phyloP scores from a whole-genome alignment of 495 filamentous ascomycete genomes.

The Penicillium roqueforti region DNA sequence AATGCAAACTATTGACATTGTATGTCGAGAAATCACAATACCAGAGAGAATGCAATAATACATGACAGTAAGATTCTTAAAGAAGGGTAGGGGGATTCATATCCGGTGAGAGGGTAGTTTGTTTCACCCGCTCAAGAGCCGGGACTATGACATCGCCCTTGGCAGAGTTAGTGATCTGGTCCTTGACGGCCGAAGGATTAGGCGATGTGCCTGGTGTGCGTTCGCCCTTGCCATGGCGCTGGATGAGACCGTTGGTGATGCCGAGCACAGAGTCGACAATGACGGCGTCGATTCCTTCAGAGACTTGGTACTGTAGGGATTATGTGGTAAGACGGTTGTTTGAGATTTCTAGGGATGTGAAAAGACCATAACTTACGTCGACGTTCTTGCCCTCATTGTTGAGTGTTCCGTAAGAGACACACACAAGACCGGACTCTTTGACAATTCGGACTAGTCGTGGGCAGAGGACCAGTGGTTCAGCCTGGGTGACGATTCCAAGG shows the following conservation, averaged over 20 bases:
- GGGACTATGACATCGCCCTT: conserved; percentile 32
- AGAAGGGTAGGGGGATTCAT: conserved; percentile 3
- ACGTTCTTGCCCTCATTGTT: conserved; percentile 87
- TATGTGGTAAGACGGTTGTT: neutral
- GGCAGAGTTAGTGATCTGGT: conserved; percentile 9
- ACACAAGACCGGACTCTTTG: conserved; percentile 89
- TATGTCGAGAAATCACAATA: conserved; percentile 16
- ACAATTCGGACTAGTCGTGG: conserved; percentile 94
- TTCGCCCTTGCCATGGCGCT: conserved; percentile 32
- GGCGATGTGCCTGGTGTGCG: conserved; percentile 28
- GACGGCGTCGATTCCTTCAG: conserved; percentile 93
- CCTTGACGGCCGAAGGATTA: conserved; percentile 18
- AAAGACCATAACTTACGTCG: conserved; percentile 54
- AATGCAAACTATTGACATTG: conserved; percentile 19
- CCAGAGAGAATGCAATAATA: neutral
- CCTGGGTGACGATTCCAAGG: conserved; percentile 80
- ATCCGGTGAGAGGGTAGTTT: conserved; percentile 9
- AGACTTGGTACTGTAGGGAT: conserved; percentile 68
- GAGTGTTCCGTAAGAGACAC: conserved; percentile 84
- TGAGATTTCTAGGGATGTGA: neutral
- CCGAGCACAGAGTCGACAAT: conserved; percentile 91
- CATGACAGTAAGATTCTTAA: conserved; percentile 1
- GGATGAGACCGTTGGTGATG: conserved; percentile 68
- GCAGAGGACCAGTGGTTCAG: conserved; percentile 78
- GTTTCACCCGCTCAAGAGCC: conserved; percentile 25